Conservation (phyloP, 306 rosid genomes). For the Styphnolobium japonicum region DNA sequence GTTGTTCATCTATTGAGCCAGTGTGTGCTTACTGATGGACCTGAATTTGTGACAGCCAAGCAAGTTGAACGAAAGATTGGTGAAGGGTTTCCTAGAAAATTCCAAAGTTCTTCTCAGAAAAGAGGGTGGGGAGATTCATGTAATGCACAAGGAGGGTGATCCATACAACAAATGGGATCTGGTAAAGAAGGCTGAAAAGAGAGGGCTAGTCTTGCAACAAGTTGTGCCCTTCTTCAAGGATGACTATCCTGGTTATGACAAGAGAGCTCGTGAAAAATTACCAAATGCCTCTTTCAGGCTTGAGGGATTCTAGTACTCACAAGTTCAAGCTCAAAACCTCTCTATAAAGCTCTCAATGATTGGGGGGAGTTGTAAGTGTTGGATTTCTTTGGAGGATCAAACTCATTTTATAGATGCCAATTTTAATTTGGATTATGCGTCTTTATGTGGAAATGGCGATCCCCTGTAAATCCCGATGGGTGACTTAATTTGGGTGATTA, state of each 20-base stretch:
- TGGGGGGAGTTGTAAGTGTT: not conserved
- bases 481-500: not conserved
- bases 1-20: conserved; percentile 4
- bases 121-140: conserved; percentile 70
- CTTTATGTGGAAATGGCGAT: not conserved
- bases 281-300: conserved; percentile 49
- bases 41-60: conserved; percentile 14
- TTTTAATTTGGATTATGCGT: not conserved
- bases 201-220: conserved; percentile 43
- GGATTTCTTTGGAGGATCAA: not conserved
- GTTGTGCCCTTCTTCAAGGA: conserved; percentile 46
- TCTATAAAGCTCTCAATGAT: not conserved
- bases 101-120: conserved; percentile 52
- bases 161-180: conserved; percentile 76
- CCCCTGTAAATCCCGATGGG: not conserved
- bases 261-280: conserved; percentile 64
- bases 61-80: conserved; percentile 73
- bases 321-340: conserved; percentile 52
- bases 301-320: conserved; percentile 62
- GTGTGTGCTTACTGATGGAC: not conserved
- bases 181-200: conserved; percentile 57
- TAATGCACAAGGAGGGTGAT: conserved; percentile 71
- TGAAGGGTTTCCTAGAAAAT: conserved; percentile 65
- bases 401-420: not conserved
- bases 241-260: conserved; percentile 70